Conservation (phyloP, 2,329 filamentous ascomycete species). For the Phoma herbarum region DNA sequence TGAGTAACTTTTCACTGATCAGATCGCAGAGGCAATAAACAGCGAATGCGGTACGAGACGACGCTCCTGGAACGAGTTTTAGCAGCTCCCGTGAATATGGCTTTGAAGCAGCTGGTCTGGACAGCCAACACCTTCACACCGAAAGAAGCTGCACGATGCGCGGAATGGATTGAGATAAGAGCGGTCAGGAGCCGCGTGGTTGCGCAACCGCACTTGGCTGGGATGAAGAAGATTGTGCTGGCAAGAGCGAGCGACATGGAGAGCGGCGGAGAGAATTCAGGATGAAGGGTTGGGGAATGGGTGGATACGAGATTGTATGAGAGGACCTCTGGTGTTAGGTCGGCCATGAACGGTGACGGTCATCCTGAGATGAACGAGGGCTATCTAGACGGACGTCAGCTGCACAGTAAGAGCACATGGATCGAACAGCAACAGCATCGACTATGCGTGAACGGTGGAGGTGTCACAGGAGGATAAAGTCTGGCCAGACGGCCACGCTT, state of each 20-base stretch:
- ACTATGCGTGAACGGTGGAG: background rate
- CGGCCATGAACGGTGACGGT: background rate
- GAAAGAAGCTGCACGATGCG: background rate
- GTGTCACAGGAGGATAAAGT: conserved; percentile 1
- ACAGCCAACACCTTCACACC: conserved; percentile 2
- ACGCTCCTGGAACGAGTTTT: background rate
- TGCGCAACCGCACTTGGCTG: background rate
- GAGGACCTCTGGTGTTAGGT: background rate
- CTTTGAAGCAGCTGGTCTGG: background rate
- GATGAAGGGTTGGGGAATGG: background rate
- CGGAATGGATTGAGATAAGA: conserved; percentile 10
- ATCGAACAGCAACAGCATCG: background rate
- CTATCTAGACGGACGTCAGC: background rate
- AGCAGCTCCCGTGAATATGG: background rate
- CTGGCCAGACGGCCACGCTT: background rate
- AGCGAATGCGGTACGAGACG: background rate
- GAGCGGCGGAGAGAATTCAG: background rate
- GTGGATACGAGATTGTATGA: background rate
- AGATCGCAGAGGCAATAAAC: background rate
- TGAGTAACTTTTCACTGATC: background rate
- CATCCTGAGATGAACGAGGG: background rate
- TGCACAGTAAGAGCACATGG: background rate
- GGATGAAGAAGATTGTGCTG: conserved; percentile 3
- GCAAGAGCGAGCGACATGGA: background rate
- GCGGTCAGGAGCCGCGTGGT: background rate